Evolutionary conservation across 2,329 filamentous ascomycete species (phyloP).

Genomic region (Trichoderma sp.): DNA sequence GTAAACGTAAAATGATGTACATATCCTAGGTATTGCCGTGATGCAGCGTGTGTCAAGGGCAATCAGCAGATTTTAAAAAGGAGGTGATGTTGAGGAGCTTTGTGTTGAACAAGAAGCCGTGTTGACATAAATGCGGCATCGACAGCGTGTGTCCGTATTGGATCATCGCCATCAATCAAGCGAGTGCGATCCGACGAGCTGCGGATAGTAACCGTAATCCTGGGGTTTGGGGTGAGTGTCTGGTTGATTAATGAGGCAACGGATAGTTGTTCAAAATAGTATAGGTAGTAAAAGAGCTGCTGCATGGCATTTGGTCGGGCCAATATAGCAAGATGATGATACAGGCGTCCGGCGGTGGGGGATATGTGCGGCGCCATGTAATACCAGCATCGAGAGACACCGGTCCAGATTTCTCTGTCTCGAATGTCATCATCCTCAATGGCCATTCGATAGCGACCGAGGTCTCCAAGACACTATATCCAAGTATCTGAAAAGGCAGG

Average conservation of each 20-base stretch:
- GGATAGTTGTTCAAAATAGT: slow-evolving; percentile 42
- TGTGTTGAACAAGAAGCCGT: neutral
- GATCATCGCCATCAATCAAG: slow-evolving; percentile 52
- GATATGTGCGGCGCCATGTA: slow-evolving; percentile 73
- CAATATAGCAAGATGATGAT: slow-evolving; percentile 83
- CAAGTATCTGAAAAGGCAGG: slow-evolving; percentile 79
- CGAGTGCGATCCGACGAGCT: slow-evolving; percentile 52
- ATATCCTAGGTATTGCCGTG: neutral
- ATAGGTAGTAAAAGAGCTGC: slow-evolving; percentile 66
- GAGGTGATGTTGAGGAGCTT: neutral
- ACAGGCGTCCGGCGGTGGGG: slow-evolving; percentile 72
- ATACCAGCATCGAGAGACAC: slow-evolving; percentile 79
- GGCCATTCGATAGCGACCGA: slow-evolving; percentile 65
- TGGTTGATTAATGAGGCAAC: slow-evolving; percentile 53
- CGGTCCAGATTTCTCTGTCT: slow-evolving; percentile 77
- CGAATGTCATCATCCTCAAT: slow-evolving; percentile 78
- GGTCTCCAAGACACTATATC: slow-evolving; percentile 86
- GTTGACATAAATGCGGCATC: neutral
- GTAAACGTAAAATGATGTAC: neutral
- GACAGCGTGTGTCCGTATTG: neutral
- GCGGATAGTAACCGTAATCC: slow-evolving; percentile 62
- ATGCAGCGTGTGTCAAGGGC: neutral
- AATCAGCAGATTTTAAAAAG: neutral
- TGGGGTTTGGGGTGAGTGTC: slow-evolving; percentile 60
- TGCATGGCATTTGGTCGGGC: slow-evolving; percentile 66